These are phyloP conservation scores for Peronospora destructor DNA, from an alignment of 352 stramenopile species.

Conservation along the genomic window DNA sequence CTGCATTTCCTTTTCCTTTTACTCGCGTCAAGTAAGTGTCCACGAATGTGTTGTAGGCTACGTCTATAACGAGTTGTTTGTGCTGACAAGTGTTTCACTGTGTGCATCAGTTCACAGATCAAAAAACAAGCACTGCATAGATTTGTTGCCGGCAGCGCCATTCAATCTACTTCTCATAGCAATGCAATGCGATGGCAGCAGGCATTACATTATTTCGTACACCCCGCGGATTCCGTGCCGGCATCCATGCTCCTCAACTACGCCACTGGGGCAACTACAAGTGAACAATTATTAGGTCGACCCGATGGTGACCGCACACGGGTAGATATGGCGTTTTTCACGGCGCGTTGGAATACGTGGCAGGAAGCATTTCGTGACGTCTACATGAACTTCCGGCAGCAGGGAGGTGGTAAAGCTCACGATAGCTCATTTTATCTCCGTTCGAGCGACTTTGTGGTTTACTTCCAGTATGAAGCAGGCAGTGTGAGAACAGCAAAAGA, in stretches of 20 bases:
- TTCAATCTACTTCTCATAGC: slow-evolving; percentile 7
- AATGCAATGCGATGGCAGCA: slow-evolving; percentile 52
- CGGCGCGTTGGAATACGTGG: slow-evolving; percentile 48
- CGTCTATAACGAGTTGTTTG: not conserved
- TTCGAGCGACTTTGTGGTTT: slow-evolving; percentile 55
- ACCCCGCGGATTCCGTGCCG: slow-evolving; percentile 48
- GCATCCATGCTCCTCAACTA: slow-evolving; percentile 44
- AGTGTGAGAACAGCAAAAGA: slow-evolving; percentile 1
- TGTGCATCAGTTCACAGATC: slow-evolving; percentile 24
- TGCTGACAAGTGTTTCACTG: not conserved
- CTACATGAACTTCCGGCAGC: slow-evolving; percentile 54
- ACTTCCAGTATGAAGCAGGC: slow-evolving; percentile 35
- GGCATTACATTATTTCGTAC: slow-evolving; percentile 59
- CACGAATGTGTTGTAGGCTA: not conserved
- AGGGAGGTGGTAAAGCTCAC: not conserved
- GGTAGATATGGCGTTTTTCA: slow-evolving; percentile 59
- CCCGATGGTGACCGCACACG: slow-evolving; percentile 30
- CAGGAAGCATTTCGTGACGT: slow-evolving; percentile 60
- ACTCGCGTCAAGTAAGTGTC: slow-evolving; percentile 42
- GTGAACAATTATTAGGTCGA: slow-evolving; percentile 17
- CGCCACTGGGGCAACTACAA: slow-evolving; percentile 23
- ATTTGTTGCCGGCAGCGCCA: slow-evolving; percentile 16
- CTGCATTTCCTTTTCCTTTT: slow-evolving; percentile 60
- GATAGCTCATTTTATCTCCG: slow-evolving; percentile 48
- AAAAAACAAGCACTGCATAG: slow-evolving; percentile 30